Evolutionary conservation across 106 monocot species (phyloP).

Genomic region (Gastrodia elata): DNA sequence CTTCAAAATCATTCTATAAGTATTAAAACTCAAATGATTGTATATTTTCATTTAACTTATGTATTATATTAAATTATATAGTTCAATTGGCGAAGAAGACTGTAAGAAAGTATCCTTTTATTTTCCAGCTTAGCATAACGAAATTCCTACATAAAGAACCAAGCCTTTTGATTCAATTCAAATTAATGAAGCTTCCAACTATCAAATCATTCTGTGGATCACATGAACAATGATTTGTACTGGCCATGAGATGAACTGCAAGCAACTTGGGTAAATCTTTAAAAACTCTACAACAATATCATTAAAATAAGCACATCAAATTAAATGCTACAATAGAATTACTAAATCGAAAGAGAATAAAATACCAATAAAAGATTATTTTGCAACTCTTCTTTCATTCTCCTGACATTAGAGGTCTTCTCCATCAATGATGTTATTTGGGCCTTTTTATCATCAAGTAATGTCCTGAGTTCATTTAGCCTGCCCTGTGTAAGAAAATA

Average conservation of each 20-base stretch:
- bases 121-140: too few species aligned
- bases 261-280: not conserved
- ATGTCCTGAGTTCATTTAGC: constrained; percentile 38
- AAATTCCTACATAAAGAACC: too few species aligned
- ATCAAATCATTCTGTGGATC: too few species aligned
- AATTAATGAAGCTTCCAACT: too few species aligned
- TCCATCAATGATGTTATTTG: constrained; percentile 65
- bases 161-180: too few species aligned
- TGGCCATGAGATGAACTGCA: not conserved
- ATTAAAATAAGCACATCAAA: not conserved
- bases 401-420: constrained; percentile 76
- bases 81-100: too few species aligned
- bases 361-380: constrained; percentile 64
- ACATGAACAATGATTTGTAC: not conserved
- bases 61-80: too few species aligned
- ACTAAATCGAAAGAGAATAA: not conserved
- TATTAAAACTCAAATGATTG: too few species aligned
- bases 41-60: too few species aligned
- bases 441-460: constrained; percentile 47
- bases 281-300: not conserved
- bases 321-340: not conserved
- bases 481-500: constrained; percentile 32
- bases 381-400: constrained; percentile 64
- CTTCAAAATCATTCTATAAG: too few species aligned
- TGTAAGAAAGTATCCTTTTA: too few species aligned